Evolutionary conservation across 768 basidiomycete genomes (phyloP).

Genomic region (Paxillus involutus): DNA sequence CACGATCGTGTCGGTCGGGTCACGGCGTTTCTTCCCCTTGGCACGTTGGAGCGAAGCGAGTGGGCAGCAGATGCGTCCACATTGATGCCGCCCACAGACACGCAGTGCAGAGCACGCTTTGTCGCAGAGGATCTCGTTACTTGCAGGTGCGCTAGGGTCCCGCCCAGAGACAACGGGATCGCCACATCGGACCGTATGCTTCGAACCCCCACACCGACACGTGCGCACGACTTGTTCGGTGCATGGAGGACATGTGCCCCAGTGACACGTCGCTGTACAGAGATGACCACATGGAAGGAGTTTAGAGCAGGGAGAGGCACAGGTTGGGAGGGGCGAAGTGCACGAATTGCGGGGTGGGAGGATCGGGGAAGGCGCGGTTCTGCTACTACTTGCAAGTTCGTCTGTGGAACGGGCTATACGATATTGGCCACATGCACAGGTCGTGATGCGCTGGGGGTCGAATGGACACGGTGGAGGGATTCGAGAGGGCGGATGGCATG

Average conservation of each 20-base stretch:
- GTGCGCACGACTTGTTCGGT: conserved; percentile 63
- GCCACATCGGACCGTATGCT: conserved; percentile 48
- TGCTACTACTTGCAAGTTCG: conserved; percentile 10
- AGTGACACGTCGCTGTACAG: conserved; percentile 73
- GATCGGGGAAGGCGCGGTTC: conserved; percentile 8
- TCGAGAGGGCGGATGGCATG: conserved; percentile 75
- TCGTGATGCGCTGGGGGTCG: conserved; percentile 63
- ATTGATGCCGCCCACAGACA: conserved; percentile 86
- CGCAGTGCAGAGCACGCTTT: conserved; percentile 75
- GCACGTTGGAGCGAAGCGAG: conserved; percentile 69
- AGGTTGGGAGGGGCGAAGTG: conserved; percentile 79
- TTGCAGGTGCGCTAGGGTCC: conserved; percentile 33
- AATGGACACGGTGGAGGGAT: conserved; percentile 64
- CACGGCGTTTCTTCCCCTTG: conserved; percentile 58
- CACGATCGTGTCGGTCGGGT: conserved; percentile 30
- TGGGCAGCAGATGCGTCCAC: conserved; percentile 85
- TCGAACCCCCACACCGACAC: conserved; percentile 85
- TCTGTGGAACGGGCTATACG: conserved; percentile 37
- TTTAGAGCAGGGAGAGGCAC: conserved; percentile 66
- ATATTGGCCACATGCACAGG: conserved; percentile 82
- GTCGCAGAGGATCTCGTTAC: conserved; percentile 79
- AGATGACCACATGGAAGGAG: conserved; percentile 70
- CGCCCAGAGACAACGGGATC: conserved; percentile 29
- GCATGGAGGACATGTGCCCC: conserved; percentile 81
- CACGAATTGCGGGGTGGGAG: conserved; percentile 54